A percentile compares a stretch with the other conserved stretches of the same genome.
Evolutionary conservation across 1,139 yeast species (phyloP).

Genomic region (Diutina rugosa): DNA sequence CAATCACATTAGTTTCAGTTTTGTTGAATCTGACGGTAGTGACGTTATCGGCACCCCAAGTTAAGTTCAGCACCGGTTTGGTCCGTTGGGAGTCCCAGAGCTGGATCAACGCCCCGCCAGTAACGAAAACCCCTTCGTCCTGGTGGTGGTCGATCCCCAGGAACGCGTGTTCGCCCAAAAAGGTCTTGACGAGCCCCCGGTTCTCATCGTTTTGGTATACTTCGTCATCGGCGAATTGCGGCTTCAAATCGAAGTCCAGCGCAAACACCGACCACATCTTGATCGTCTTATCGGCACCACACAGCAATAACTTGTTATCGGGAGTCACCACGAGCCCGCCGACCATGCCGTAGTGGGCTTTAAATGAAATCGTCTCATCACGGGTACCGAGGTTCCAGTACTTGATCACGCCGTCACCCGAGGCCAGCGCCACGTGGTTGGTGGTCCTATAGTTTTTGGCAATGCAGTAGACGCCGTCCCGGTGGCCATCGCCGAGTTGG

Average conservation of each 20-base stretch:
- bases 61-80: slow-evolving; percentile 60
- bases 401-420: slow-evolving; percentile 91
- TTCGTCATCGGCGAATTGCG: slow-evolving; percentile 10
- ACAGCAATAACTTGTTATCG: slow-evolving; percentile 42
- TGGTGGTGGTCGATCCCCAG: slow-evolving; percentile 81
- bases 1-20: slow-evolving; percentile 80
- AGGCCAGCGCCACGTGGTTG: slow-evolving; percentile 75
- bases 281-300: slow-evolving; percentile 85
- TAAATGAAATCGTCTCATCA: slow-evolving; percentile 61
- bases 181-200: slow-evolving; percentile 57
- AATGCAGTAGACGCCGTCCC: slow-evolving; percentile 88
- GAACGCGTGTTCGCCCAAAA: slow-evolving; percentile 73
- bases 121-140: slow-evolving; percentile 61
- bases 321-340: slow-evolving; percentile 80
- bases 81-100: slow-evolving; percentile 82
- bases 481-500: slow-evolving; percentile 87
- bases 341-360: slow-evolving; percentile 87
- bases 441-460: slow-evolving; percentile 67
- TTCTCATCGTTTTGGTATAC: neutral
- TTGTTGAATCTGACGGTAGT: slow-evolving; percentile 75
- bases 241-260: slow-evolving; percentile 24
- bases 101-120: slow-evolving; percentile 85
- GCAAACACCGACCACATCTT: slow-evolving; percentile 66
- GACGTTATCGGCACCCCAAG: slow-evolving; percentile 96
- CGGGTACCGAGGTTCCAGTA: slow-evolving; percentile 80